These are phyloP conservation scores for Protea cynaroides DNA, from an alignment of 164 flowering plant species.

Conservation along the genomic window DNA sequence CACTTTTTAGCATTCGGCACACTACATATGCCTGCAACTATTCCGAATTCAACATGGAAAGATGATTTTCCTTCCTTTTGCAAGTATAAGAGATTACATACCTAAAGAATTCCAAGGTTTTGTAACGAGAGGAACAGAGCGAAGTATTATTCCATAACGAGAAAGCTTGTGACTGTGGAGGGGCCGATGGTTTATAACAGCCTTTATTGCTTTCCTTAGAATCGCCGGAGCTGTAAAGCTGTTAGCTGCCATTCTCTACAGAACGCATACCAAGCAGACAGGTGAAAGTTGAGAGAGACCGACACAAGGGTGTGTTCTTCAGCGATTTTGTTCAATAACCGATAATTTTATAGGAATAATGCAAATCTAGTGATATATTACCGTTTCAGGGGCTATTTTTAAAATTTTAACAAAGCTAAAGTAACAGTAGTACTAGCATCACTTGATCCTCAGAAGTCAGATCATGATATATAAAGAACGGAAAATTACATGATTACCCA, in stretches of 20 bases:
- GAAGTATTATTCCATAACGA: conserved; percentile 8
- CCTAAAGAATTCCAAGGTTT: conserved; percentile 32
- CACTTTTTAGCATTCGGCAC: conserved; percentile 51
- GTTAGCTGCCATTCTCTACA: conserved; percentile 32
- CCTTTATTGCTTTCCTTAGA: conserved; percentile 23
- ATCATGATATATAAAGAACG: no score
- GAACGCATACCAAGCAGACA: no score
- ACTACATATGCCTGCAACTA: conserved; percentile 49
- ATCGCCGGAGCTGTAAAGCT: conserved; percentile 15
- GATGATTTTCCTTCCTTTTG: neutral
- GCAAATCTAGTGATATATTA: no score
- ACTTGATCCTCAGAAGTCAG: no score
- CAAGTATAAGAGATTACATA: conserved; percentile 4
- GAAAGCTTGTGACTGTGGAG: conserved; percentile 9
- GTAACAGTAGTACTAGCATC: no score
- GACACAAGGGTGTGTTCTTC: no score
- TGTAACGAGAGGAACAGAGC: conserved; percentile 10
- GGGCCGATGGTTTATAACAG: conserved; percentile 16
- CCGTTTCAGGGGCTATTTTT: no score
- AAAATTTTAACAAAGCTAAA: no score
- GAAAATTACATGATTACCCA: no score
- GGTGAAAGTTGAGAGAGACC: no score
- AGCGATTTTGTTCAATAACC: no score
- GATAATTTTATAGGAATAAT: no score
- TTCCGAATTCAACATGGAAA: neutral